Base-by-base conservation (phyloP, 2,329 filamentous ascomycete genomes). In the Aureobasidium zeae region DNA sequence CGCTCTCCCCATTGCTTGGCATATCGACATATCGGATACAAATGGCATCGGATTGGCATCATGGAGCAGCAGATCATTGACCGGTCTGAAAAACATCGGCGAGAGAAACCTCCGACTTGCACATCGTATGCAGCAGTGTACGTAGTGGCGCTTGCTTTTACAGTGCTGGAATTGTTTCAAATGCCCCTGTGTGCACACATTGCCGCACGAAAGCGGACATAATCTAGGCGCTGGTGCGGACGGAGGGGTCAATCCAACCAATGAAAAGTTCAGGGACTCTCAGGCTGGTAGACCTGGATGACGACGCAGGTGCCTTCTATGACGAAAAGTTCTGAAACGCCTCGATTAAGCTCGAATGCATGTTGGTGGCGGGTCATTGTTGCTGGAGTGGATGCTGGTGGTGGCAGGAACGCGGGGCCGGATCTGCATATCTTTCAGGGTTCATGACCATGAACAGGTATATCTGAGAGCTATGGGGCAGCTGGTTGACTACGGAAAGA, bases 391-490 rank as follows among this genome's bases (percentile, higher is more conserved):
- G 28, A 26, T 25, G 20, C 15, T 22, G 32, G 37, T 31, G 26
- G 30, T 43, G 30, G 34, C 30, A 34, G 34, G 26, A 45, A 20
- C 43, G 43, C 26, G 43, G 43, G 43, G 43, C 43, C 43, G 43
- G 43, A 45, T 38, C 43, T 13, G 21, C 42, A 36, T n/a, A n/a
- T 22, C 39, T 44, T 33, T 39, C 22, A 32, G 7, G 19, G n/a
- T 15, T 19, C 28, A 32, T 17, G 13, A 41, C 21, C 20, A 31
- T 10, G 19, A 21, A 21, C 7, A 31, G 28, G 21, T 32, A 11
- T n/a, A n/a, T n/a, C n/a, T n/a, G n/a, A n/a, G n/a, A n/a, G n/a
- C n/a, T n/a, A n/a, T n/a, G n/a, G n/a, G n/a, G n/a, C n/a, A n/a
- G n/a, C n/a, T n/a, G n/a, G n/a, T n/a, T n/a, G n/a, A n/a, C n/a